Conservation (phyloP, 2,329 filamentous ascomycete species). For the Phyllosticta capitalensis region DNA sequence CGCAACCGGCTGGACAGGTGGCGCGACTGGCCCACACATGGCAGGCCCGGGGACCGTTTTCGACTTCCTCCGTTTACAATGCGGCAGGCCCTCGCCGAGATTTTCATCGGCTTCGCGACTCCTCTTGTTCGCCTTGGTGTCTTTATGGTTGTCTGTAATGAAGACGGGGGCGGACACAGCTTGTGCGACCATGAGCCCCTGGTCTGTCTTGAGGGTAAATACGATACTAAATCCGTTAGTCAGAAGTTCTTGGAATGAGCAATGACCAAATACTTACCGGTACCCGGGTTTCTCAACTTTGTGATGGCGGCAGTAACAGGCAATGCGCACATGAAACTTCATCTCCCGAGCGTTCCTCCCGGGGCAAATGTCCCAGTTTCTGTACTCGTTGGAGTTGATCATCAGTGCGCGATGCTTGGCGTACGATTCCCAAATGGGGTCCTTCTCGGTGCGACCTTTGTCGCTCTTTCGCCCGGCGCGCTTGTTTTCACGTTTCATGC, state of each 20-base stretch:
- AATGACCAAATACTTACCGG: not conserved
- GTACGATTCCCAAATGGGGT: too few species aligned
- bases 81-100: too few species aligned
- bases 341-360: not conserved
- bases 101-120: too few species aligned
- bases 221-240: not conserved
- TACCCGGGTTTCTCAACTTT: not conserved
- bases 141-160: not conserved
- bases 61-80: too few species aligned
- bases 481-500: too few species aligned
- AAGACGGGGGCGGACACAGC: not conserved
- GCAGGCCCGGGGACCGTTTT: too few species aligned
- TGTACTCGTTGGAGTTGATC: not conserved
- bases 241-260: not conserved
- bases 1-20: too few species aligned
- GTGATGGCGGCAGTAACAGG: not conserved
- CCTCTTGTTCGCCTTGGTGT: not conserved
- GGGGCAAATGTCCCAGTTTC: not conserved
- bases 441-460: too few species aligned
- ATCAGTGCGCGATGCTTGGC: not conserved
- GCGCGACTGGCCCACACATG: too few species aligned
- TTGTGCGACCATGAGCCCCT: not conserved
- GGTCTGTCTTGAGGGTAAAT: not conserved
- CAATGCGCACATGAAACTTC: not conserved
- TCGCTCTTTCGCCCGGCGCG: too few species aligned